Base-by-base conservation (phyloP, 345 rosid genomes). In the Raphanus sativus region DNA sequence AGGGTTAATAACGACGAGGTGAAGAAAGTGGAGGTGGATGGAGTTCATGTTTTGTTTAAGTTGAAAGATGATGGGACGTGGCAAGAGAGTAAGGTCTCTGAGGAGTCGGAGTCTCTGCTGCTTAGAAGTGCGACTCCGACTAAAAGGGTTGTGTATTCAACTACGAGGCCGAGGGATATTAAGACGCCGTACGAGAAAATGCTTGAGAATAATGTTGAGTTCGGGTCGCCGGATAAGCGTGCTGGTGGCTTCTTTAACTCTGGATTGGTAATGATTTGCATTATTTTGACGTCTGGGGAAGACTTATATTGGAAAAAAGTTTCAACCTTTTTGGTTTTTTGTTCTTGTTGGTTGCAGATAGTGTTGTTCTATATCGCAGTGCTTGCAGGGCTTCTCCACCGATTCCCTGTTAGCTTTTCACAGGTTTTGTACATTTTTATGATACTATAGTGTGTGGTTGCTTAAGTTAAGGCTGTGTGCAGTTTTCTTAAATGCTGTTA, bases 151-250 rank as follows among this genome's bases (percentile, higher is more conserved):
- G 85, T 92, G 17, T 92, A 86, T 72, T 89, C 96, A 8, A 92
- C 99, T 2, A 91, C 90, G 0, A 84, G 98, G 79, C 99, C 98
- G 0, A 67, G 64, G 5, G 98, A 95, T 73, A 89, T 95, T 45
- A 91, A 89, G 85, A 81, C 98, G 32, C 98, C 96, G 0, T 95
- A 95, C n/a, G 99, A 89, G 82, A 92, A 91, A 68, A 95, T 95
- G 99, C 88, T 95, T 0, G 96, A 84, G 77, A 92, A 95, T 84
- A 81, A 84, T 71, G 99, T 95, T 45, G 90, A 89, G 77, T 95
- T 95, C 8, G 94, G 99, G 4, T 91, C 96, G 6, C 98, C 98
- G 0, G 97, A 95, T 84, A 89, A 87, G 82, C 82, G 92, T n/a
- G 85, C 93, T 24, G 96, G 94, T 32, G 91, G 97, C 2, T 87